These are phyloP conservation scores for Leptoxyphium fumago DNA, from an alignment of 2,329 filamentous ascomycete species.

Conservation along the genomic window DNA sequence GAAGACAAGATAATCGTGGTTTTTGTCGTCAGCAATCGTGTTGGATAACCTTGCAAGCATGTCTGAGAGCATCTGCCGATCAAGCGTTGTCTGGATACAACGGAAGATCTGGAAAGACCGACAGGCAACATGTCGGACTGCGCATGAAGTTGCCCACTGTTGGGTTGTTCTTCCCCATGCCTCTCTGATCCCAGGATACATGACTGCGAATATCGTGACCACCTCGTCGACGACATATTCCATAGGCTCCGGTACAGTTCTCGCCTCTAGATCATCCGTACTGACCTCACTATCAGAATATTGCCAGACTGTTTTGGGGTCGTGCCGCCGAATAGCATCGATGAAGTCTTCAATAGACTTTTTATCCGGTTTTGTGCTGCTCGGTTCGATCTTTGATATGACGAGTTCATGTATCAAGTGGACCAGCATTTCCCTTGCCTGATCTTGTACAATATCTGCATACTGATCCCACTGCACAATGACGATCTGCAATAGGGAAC, in stretches of 20 bases:
- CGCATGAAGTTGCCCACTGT: conserved; percentile 93
- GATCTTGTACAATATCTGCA: conserved; percentile 84
- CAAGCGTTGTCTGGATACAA: conserved; percentile 78
- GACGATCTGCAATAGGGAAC: conserved; percentile 77
- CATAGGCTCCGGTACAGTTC: conserved; percentile 77
- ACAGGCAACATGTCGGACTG: conserved; percentile 86
- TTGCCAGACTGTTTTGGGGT: conserved; percentile 74
- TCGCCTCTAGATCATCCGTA: conserved; percentile 44
- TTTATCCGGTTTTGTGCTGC: conserved; percentile 50
- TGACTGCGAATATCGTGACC: conserved; percentile 69
- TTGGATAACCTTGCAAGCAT: conserved; percentile 94
- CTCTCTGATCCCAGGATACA: conserved; percentile 75
- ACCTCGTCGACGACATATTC: conserved; percentile 67
- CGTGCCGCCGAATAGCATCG: conserved; percentile 71
- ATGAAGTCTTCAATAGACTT: conserved; percentile 74
- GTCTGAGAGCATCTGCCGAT: conserved; percentile 88
- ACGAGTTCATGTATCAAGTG: conserved; percentile 94
- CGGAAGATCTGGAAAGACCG: conserved; percentile 95
- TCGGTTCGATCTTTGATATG: conserved; percentile 62
- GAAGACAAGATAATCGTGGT: conserved; percentile 79
- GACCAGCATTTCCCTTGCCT: conserved; percentile 93
- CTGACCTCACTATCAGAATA: conserved; percentile 87
- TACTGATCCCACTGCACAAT: conserved; percentile 97
- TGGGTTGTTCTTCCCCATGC: conserved; percentile 82
- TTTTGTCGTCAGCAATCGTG: conserved; percentile 88